Evolutionary conservation across 208 protist genomes (phyloP).

Genomic region (Trypanosoma scelopori): DNA sequence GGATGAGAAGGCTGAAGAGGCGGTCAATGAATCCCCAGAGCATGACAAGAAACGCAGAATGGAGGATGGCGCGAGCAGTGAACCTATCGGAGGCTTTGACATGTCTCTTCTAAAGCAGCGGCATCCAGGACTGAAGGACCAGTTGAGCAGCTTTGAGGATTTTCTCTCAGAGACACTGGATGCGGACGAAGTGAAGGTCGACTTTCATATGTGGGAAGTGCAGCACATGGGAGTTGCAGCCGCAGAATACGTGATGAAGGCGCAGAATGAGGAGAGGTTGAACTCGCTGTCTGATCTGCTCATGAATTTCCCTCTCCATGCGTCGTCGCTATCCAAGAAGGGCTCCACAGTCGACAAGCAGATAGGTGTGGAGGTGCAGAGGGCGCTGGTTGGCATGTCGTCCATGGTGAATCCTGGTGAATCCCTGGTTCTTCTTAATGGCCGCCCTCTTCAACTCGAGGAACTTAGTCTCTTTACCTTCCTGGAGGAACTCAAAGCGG

Average conservation of each 20-base stretch:
- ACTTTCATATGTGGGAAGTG: conserved; percentile 72
- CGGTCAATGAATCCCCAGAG: not conserved
- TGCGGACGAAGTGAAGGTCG: conserved; percentile 46
- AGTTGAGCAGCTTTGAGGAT: conserved; percentile 45
- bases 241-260: conserved; percentile 46
- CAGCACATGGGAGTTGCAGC: conserved; percentile 60
- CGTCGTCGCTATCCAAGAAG: conserved; percentile 51
- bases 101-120: conserved; percentile 32
- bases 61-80: not conserved
- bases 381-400: conserved; percentile 20
- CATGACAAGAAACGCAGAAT: not conserved
- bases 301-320: conserved; percentile 86
- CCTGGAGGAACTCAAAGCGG: conserved; percentile 39
- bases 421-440: conserved; percentile 47
- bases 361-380: conserved; percentile 24
- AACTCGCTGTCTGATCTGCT: conserved; percentile 68
- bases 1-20: conserved; percentile 69
- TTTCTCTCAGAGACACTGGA: conserved; percentile 34
- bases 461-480: conserved; percentile 51
- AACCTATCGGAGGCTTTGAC: conserved; percentile 47
- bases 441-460: conserved; percentile 30
- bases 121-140: conserved; percentile 29
- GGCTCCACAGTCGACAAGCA: conserved; percentile 5
- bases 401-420: conserved; percentile 21
- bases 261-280: conserved; percentile 52